Base-by-base conservation (phyloP, 306 rosid genomes). In the Citrullus amarus region DNA sequence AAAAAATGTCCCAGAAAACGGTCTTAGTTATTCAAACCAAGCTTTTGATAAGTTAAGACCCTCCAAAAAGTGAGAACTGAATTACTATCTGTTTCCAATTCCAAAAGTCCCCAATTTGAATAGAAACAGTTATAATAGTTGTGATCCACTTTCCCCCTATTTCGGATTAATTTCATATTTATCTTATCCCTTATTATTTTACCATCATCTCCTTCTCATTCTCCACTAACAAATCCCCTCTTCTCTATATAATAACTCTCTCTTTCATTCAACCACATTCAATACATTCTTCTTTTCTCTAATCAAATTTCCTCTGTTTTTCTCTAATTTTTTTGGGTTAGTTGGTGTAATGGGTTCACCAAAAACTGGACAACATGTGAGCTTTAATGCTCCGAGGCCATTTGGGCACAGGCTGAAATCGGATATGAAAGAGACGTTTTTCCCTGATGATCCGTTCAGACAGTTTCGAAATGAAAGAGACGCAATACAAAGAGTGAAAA, bases 381-480 rank as follows among this genome's bases (percentile, higher is more conserved):
- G 81, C 77, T 86, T 93, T 68, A 18, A 83, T 0, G 34, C 50
- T 3, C 86, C 83, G 0, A 80, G 97, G 66, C 16, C 69, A 2
- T 90, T 91, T 36, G 5, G 1, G 2, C 34, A 60, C 12, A 81
- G 68, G 76, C 56, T 93, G 17, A 86, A 82, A 83, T 77, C 87
- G 1, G 90, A 84, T 22, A 53, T 79, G 9, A 79, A 79, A 65
- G 81, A 79, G 34, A 79, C 81, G 5, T 79, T 79, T 2, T 79
- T 67, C 9, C 67, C 81, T 3, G 81, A 79, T 17, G 97, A 93
- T 63, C 97, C 98, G 0, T 92, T 93, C 68, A 71, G 76, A 13
- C 88, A 84, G 22, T 83, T 93, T 78, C 72, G 51, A 65, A 74
- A 55, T 0, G 89, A 86, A 17, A 83, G 58, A 1, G 57, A n/a